A percentile compares a stretch with the other conserved stretches of the same genome.
phyloP scores from a whole-genome alignment of 495 filamentous ascomycete species.

The Xylaria longipes region DNA sequence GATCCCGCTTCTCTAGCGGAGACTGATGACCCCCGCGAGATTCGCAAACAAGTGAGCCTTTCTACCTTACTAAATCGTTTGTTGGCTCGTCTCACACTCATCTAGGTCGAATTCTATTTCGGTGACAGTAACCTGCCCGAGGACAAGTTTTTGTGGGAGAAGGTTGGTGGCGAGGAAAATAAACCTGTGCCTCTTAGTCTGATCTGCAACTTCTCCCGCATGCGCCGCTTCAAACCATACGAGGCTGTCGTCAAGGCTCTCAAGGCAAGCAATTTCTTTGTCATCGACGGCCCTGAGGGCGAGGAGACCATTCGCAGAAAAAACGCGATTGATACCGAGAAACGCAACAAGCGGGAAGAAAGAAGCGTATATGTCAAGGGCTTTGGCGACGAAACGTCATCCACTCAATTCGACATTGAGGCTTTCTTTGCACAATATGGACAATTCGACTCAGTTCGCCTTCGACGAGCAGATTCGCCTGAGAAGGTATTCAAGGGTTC shows the following conservation, averaged over 20 bases:
- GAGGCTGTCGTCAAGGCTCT: constrained; percentile 82
- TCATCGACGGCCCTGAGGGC: constrained; percentile 66
- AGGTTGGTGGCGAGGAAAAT: constrained; percentile 79
- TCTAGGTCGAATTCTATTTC: constrained; percentile 96
- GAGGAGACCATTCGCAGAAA: constrained; percentile 69
- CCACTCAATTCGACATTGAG: constrained; percentile 91
- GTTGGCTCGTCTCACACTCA: constrained; percentile 23
- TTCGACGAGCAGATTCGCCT: constrained; percentile 70
- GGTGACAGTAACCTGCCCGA: constrained; percentile 86
- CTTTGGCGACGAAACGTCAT: constrained; percentile 79
- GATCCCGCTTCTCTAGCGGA: constrained; percentile 67
- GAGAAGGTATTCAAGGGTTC: constrained; percentile 84
- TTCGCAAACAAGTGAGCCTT: constrained; percentile 74
- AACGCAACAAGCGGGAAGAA: constrained; percentile 41
- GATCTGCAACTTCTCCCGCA: constrained; percentile 87
- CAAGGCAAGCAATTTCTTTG: constrained; percentile 70
- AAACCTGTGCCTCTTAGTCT: constrained; percentile 75
- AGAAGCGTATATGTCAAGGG: constrained; percentile 70
- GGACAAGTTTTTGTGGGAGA: constrained; percentile 83
- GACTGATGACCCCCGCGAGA: constrained; percentile 72
- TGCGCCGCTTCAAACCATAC: constrained; percentile 88
- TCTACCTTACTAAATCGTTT: neutral
- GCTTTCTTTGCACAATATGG: constrained; percentile 86
- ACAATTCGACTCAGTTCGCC: constrained; percentile 79
- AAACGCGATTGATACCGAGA: constrained; percentile 59